Conservation (phyloP, 1,139 yeast genomes). For the Pneumocystis canis region DNA sequence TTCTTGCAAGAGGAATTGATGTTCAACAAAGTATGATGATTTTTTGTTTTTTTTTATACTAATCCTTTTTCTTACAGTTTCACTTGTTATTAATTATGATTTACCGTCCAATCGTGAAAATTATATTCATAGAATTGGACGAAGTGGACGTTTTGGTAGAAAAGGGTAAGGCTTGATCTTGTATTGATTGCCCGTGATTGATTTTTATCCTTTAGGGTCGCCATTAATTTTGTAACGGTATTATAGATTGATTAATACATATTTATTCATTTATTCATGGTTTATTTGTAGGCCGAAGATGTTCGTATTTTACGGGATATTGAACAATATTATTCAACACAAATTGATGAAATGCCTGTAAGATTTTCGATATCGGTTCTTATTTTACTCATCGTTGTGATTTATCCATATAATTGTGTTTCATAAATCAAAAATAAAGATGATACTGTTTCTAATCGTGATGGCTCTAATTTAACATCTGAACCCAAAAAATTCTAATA, state of each 20-base stretch:
- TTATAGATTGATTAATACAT: too few species aligned
- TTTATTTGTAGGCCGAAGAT: too few species aligned
- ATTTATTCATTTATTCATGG: too few species aligned
- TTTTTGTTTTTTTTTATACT: neutral
- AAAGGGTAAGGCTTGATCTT: too few species aligned
- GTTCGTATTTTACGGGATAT: conserved; percentile 92
- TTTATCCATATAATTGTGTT: conserved; percentile 55
- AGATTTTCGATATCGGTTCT: too few species aligned
- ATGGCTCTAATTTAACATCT: conserved; percentile 16
- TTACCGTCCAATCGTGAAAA: conserved; percentile 95
- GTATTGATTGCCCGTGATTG: too few species aligned
- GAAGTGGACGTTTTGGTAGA: conserved; percentile 99
- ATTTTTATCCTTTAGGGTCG: too few species aligned
- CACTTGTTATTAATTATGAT: conserved; percentile 94
- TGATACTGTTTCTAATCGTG: conserved; percentile 20
- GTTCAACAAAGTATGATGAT: conserved; percentile 53
- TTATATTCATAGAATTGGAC: conserved; percentile 98
- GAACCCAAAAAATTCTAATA: conserved; percentile 4
- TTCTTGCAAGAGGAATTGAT: conserved; percentile 98
- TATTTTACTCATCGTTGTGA: conserved; percentile 44
- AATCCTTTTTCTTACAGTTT: conserved; percentile 46
- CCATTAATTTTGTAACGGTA: conserved; percentile 94
- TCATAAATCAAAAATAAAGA: conserved; percentile 47
- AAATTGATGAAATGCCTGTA: conserved; percentile 94
- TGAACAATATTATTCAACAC: conserved; percentile 96